These are phyloP conservation scores for Platismatia glauca DNA, from an alignment of 495 filamentous ascomycete genomes.

Conservation along the genomic window DNA sequence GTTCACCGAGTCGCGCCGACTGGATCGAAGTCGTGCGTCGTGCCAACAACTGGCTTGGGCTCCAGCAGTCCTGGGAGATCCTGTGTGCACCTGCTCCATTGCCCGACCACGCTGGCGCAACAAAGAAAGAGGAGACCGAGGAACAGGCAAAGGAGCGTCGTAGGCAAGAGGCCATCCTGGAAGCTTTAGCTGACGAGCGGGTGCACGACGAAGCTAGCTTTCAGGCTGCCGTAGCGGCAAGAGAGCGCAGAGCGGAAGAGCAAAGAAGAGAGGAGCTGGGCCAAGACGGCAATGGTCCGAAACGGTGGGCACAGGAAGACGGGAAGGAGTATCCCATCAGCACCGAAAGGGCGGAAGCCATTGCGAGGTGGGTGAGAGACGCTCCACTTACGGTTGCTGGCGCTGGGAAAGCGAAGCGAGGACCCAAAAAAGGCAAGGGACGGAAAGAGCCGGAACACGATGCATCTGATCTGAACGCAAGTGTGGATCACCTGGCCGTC, in stretches of 20 bases:
- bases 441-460: not conserved
- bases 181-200: conserved; percentile 54
- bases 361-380: conserved; percentile 61
- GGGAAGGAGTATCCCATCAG: conserved; percentile 59
- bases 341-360: conserved; percentile 56
- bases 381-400: conserved; percentile 34
- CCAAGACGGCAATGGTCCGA: conserved; percentile 28
- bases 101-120: conserved; percentile 31
- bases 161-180: conserved; percentile 54
- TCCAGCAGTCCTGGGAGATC: conserved; percentile 55
- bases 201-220: conserved; percentile 57
- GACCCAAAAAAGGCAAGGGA: conserved; percentile 11
- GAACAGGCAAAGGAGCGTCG: conserved; percentile 46
- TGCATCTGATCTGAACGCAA: not conserved
- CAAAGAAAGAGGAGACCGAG: conserved; percentile 38
- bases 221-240: conserved; percentile 49
- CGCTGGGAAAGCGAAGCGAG: conserved; percentile 13
- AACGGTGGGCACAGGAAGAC: conserved; percentile 56
- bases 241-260: conserved; percentile 35
- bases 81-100: conserved; percentile 62
- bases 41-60: conserved; percentile 54
- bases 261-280: conserved; percentile 21
- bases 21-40: conserved; percentile 68
- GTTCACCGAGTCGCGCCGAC: conserved; percentile 63
- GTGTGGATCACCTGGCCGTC: not conserved